Evolutionary conservation across 371 early-diverging fungal genomes (phyloP).

Genomic region (Syncephalastrum sp.): DNA sequence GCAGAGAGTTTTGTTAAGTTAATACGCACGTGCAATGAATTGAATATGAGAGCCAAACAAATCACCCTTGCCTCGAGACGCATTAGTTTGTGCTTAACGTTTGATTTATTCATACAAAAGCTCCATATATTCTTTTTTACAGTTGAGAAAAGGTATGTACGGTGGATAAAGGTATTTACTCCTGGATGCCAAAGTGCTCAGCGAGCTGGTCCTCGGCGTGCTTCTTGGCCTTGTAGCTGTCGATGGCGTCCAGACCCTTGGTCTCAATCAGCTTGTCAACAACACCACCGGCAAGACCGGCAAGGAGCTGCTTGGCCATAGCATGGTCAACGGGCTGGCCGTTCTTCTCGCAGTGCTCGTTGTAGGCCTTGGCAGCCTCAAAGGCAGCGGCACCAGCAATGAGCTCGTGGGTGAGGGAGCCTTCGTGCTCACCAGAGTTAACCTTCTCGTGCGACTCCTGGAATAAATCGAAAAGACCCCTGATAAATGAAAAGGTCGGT

Average conservation of each 20-base stretch:
- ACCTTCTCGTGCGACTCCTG: constrained; percentile 28
- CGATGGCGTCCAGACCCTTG: constrained; percentile 51
- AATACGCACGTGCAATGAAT: no score
- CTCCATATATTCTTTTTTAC: no score
- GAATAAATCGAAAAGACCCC: constrained; percentile 43
- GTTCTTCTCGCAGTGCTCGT: constrained; percentile 43
- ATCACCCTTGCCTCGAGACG: no score
- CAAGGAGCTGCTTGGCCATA: constrained; percentile 50
- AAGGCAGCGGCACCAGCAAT: constrained; percentile 55
- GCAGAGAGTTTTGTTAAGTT: no score
- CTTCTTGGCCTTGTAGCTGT: constrained; percentile 43
- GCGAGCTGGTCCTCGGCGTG: constrained; percentile 40
- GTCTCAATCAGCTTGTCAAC: constrained; percentile 54
- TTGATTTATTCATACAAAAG: no score
- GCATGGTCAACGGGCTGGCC: constrained; percentile 47
- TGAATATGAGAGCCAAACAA: no score
- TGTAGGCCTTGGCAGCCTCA: constrained; percentile 49
- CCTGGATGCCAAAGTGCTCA: constrained; percentile 22
- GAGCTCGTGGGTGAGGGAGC: constrained; percentile 47
- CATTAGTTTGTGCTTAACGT: no score
- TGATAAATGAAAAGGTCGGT: constrained; percentile 2
- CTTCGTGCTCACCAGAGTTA: constrained; percentile 29
- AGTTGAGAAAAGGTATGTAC: no score
- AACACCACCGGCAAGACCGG: constrained; percentile 52
- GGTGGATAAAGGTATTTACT: no score